These are phyloP conservation scores for Xylaria sp. DNA, from an alignment of 2,329 filamentous ascomycete genomes.

Conservation along the genomic window DNA sequence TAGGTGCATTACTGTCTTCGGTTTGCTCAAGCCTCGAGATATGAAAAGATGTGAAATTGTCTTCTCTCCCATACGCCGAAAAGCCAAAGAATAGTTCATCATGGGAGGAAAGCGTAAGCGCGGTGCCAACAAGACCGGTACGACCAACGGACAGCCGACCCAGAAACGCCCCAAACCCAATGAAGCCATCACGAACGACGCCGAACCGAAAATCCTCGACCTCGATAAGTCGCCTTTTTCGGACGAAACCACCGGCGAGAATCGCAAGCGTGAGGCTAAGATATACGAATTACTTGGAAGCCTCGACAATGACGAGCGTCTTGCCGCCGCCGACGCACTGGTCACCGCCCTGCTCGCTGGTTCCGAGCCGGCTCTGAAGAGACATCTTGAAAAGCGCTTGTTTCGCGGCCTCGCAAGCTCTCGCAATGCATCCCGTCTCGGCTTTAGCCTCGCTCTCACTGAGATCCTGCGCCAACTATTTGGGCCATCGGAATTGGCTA, in stretches of 20 bases:
- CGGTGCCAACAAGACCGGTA: slow-evolving; percentile 47
- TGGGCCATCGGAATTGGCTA: slow-evolving; percentile 57
- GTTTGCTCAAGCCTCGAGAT: neutral
- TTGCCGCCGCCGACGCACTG: slow-evolving; percentile 68
- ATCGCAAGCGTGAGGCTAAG: slow-evolving; percentile 66
- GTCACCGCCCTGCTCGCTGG: slow-evolving; percentile 64
- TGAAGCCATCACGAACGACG: slow-evolving; percentile 39
- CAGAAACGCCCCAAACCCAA: slow-evolving; percentile 53
- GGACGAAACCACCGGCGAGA: slow-evolving; percentile 61
- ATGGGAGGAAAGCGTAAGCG: slow-evolving; percentile 60
- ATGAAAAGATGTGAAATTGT: neutral
- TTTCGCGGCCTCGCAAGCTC: slow-evolving; percentile 91
- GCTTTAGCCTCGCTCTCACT: slow-evolving; percentile 88
- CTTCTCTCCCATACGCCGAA: neutral
- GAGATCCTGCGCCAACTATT: slow-evolving; percentile 81
- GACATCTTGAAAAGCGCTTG: slow-evolving; percentile 73
- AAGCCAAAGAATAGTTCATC: slow-evolving; percentile 8
- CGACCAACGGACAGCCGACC: slow-evolving; percentile 46
- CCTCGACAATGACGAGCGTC: slow-evolving; percentile 65
- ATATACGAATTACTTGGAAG: slow-evolving; percentile 71
- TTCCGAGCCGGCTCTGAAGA: slow-evolving; percentile 63
- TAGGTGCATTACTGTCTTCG: neutral
- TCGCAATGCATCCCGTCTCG: slow-evolving; percentile 85
- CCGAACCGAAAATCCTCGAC: slow-evolving; percentile 42
- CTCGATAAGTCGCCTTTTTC: slow-evolving; percentile 60